phyloP scores from a whole-genome alignment of 176 grass and related monocot genomes.

The Tuctoria greenei region DNA sequence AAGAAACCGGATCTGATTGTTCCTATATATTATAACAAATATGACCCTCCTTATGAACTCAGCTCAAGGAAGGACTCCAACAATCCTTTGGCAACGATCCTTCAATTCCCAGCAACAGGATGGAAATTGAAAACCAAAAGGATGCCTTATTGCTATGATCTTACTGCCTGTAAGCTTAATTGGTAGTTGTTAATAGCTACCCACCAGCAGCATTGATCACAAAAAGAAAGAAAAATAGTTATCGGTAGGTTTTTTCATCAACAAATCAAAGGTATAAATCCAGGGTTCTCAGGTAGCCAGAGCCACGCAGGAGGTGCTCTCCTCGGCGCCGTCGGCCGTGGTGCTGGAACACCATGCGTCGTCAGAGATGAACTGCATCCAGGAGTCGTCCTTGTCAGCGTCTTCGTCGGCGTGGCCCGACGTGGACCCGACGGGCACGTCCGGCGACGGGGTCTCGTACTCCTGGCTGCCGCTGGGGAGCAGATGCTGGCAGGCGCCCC shows the following conservation, averaged over 20 bases:
- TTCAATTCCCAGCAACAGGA: conserved; percentile 48
- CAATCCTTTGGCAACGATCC: conserved; percentile 41
- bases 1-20: conserved; percentile 19
- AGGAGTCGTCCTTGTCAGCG: conserved; percentile 66
- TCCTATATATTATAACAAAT: conserved; percentile 28
- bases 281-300: conserved; percentile 32
- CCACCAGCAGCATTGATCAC: conserved; percentile 33
- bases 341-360: conserved; percentile 75
- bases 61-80: conserved; percentile 49
- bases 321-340: conserved; percentile 47
- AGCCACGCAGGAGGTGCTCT: conserved; percentile 49
- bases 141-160: conserved; percentile 45
- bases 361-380: conserved; percentile 93
- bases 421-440: conserved; percentile 54
- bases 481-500: conserved; percentile 44
- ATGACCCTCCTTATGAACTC: conserved; percentile 48
- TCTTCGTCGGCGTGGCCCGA: conserved; percentile 57
- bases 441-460: conserved; percentile 56
- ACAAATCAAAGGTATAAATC: conserved; percentile 15
- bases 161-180: conserved; percentile 25
- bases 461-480: conserved; percentile 39
- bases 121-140: conserved; percentile 41
- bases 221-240: conserved; percentile 35
- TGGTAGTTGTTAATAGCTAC: conserved; percentile 38
- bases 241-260: conserved; percentile 30